Base-by-base conservation (phyloP, 805 yeast species). In the Candida vartiovaarae region DNA sequence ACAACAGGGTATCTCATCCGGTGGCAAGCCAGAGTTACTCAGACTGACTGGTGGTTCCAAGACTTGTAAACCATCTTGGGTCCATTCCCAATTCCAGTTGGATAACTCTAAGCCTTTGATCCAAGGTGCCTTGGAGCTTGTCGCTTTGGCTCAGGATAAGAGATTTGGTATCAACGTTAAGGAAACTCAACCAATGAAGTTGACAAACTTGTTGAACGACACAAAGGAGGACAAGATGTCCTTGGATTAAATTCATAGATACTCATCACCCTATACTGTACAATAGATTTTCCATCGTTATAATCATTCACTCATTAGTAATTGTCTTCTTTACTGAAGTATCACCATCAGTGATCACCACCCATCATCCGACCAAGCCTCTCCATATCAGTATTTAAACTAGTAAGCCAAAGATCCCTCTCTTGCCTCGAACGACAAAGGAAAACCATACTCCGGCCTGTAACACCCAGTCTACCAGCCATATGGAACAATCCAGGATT, bases 401-500 rank as follows among this genome's bases (percentile, higher is more conserved):
- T 53, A 11, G 61, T 48, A 2, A 85, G 90, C 98, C 98, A 90
- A 30, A 76, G 49, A 55, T 91, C 96, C 42, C 90, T 68, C 53
- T 88, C 95, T 48, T 83, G 83, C 34, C 91, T 66, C 2, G 95
- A 85, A 38, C 89, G 63, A 8, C 96, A 82, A 76, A 88, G 72
- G 57, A 90, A 89, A 3, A 84, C 81, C 66, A 84, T 68, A 37
- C 80, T 72, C 41, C 70, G 70, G 1, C 95, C 93, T 2, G 81
- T 73, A 3, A 77, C 74, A 5, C 90, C 91, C 33, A 84, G 61
- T 42, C 76, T 71, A 15, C 73, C 67, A 4, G 74, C 74, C 56
- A 75, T 61, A 39, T 61, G 72, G 5, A 74, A 42, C 27, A 72
- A 45, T 0, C 74, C 71, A 4, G 77, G 77, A 46, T 71, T 71